phyloP scores from a whole-genome alignment of 192 early-diverging fungal genomes.

The Mortierella alpina region DNA sequence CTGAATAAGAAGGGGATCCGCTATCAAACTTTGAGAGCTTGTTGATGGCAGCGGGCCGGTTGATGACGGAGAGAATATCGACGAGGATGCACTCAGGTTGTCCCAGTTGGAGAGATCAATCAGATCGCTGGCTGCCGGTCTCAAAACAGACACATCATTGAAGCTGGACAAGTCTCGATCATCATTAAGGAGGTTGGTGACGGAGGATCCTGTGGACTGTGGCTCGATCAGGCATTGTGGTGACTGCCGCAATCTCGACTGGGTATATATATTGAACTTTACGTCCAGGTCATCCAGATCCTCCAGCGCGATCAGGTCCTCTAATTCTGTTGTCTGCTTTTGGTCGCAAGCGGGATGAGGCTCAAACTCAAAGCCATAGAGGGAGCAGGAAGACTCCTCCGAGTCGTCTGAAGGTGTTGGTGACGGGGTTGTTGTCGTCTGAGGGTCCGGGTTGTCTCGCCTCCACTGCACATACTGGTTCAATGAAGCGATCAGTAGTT shows the following conservation, averaged over 20 bases:
- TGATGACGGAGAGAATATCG: not conserved
- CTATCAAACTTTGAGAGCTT: not conserved
- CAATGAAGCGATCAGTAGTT: slow-evolving; percentile 5
- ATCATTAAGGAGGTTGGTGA: slow-evolving; percentile 9
- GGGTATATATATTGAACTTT: too few relatives aligned
- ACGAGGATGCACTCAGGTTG: not conserved
- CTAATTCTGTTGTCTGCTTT: not conserved
- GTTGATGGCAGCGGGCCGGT: not conserved
- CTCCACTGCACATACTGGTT: not conserved
- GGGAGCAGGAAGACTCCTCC: too few relatives aligned
- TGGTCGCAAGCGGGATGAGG: too few relatives aligned
- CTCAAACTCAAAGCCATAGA: too few relatives aligned
- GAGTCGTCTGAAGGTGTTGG: not conserved
- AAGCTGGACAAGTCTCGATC: not conserved
- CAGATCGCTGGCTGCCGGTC: not conserved
- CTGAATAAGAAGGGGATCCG: not conserved
- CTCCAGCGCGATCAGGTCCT: slow-evolving; percentile 5
- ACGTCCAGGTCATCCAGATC: not conserved
- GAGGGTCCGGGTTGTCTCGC: not conserved
- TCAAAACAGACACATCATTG: not conserved
- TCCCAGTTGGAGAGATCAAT: slow-evolving; percentile 12
- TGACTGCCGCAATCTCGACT: too few relatives aligned
- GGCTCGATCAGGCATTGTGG: not conserved
- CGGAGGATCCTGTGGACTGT: slow-evolving; percentile 6
- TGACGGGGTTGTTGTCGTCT: not conserved